Conservation (phyloP, 1,284 basidiomycete genomes). For the Cerioporus squamosus region DNA sequence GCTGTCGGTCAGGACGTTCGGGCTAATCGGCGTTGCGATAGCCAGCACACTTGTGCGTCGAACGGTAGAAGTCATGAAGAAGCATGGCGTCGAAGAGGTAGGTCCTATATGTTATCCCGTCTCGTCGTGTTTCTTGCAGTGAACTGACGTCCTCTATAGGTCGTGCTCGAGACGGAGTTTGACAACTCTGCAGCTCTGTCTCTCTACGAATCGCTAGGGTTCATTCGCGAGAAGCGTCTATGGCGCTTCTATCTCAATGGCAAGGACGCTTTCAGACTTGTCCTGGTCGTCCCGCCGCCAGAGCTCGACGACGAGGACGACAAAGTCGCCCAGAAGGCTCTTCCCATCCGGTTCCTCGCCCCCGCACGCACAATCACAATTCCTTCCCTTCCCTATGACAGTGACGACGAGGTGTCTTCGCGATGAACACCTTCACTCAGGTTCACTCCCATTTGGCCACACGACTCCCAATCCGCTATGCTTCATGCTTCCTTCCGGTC, state of each 20-base stretch:
- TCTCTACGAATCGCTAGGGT: conserved; percentile 91
- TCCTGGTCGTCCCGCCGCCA: conserved; percentile 57
- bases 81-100: conserved; percentile 84
- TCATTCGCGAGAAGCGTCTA: conserved; percentile 94
- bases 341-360: conserved; percentile 23
- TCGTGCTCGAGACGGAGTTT: conserved; percentile 96
- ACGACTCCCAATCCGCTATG: too few species aligned
- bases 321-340: conserved; percentile 4
- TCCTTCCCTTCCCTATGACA: conserved; percentile 28
- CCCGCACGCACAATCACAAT: conserved; percentile 30
- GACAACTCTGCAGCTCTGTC: conserved; percentile 89
- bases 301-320: conserved; percentile 23
- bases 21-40: conserved; percentile 33
- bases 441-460: too few species aligned
- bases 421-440: conserved; percentile 21
- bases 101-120: conserved; percentile 21
- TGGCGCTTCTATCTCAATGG: conserved; percentile 97
- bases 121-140: background rate
- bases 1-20: conserved; percentile 9
- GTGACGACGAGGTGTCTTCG: conserved; percentile 32
- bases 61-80: conserved; percentile 82
- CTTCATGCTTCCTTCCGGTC: background rate
- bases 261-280: conserved; percentile 82
- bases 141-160: conserved; percentile 48
- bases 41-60: conserved; percentile 80